Evolutionary conservation across 352 stramenopile genomes (phyloP).

Genomic region (Pythium brassicae): DNA sequence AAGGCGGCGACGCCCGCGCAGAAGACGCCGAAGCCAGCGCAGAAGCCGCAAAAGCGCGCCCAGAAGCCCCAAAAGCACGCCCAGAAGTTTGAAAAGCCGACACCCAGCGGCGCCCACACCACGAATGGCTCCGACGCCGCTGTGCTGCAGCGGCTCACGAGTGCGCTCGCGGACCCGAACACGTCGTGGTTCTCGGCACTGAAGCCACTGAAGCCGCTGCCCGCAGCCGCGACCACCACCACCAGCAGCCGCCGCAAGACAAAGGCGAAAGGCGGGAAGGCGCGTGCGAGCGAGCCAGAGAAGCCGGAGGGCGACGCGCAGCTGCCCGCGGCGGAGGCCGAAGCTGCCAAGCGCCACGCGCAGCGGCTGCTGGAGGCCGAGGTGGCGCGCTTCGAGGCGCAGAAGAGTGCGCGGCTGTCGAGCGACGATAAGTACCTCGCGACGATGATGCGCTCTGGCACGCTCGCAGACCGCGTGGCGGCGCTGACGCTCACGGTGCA

Average conservation of each 20-base stretch:
- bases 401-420: slow-evolving; percentile 67
- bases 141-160: slow-evolving; percentile 24
- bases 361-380: slow-evolving; percentile 58
- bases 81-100: background rate
- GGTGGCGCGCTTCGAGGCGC: slow-evolving; percentile 51
- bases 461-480: slow-evolving; percentile 88
- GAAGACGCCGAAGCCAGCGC: too few relatives aligned
- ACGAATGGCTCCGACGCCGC: slow-evolving; percentile 1
- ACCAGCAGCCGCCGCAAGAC: slow-evolving; percentile 12
- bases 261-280: slow-evolving; percentile 13
- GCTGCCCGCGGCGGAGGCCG: slow-evolving; percentile 16
- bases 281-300: background rate
- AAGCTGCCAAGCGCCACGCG: slow-evolving; percentile 44
- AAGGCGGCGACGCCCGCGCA: too few relatives aligned
- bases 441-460: slow-evolving; percentile 88
- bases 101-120: background rate
- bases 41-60: background rate
- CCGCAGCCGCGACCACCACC: background rate
- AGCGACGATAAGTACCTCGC: slow-evolving; percentile 85
- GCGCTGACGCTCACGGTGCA: slow-evolving; percentile 88
- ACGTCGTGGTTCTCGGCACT: slow-evolving; percentile 33
- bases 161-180: slow-evolving; percentile 24
- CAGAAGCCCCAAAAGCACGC: background rate
- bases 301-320: slow-evolving; percentile 11
- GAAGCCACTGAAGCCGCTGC: slow-evolving; percentile 12